Evolutionary conservation across 2,329 filamentous ascomycete species (phyloP), one percentile per base, ranked within the genome.

Genomic region (Ilyonectria sp.): DNA sequence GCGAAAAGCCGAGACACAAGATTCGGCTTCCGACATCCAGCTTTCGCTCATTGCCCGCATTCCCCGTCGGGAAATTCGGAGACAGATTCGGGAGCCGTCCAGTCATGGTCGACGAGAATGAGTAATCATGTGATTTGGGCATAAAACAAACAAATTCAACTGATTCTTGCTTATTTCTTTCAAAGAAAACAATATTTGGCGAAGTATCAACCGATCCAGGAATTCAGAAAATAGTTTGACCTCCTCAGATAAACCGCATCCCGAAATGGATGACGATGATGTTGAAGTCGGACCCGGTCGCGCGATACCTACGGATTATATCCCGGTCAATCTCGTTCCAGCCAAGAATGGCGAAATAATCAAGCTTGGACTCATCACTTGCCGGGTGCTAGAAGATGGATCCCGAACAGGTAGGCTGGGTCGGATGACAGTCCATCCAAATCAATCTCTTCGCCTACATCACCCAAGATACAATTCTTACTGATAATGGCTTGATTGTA

Each of bases 221-320:
- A 0, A 44, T 19, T 26, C 26, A 6, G 26, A 26, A 26, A 26
- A 26, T 26, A 9, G 17, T 19, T 26, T 29, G 19, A 35, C 43
- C 35, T 21, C 13, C 54, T 26, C 37, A 6, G 5, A 26, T 26
- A 13, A 15, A 33, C 15, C 37, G n/a, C 13, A 19, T 47, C 31
- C 57, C 26, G 26, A 19, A 40, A 52, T 60, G 57, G 57, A 60
- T 10, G 57, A 65, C 49, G 63, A 65, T 43, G 63, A 65, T 33
- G 63, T 65, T 17, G 63, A 65, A 31, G 31, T 65, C 26, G 63
- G 63, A 50, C 63, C 63, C 11, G 63, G 63, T n/a, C 63, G 63
- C 23, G 63, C 60, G 13, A 60, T 65, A 13, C 63, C 63, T 31
- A 65, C 63, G 3, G 63, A 60, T 26, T 17, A 31, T 11, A 65